Percentiles rank a stretch among this genome's conserved stretches.
These are phyloP conservation scores for Boletus pseudopeckii DNA, from an alignment of 768 basidiomycete genomes.

Conservation along the genomic window DNA sequence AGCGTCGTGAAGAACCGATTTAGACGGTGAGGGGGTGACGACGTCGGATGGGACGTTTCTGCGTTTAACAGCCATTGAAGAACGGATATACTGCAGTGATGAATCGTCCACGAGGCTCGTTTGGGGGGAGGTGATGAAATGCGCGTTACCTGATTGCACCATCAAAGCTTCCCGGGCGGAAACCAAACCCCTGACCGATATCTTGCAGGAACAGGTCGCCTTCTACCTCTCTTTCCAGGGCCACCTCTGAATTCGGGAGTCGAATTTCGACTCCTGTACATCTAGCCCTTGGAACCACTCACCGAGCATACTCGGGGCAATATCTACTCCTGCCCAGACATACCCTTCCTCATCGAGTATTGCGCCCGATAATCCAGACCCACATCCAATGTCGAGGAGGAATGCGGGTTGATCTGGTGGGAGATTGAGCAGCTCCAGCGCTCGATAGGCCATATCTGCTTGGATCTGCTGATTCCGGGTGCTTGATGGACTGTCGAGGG, in stretches of 20 bases:
- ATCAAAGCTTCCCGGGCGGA: conserved; percentile 95
- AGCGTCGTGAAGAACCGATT: conserved; percentile 91
- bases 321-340: conserved; percentile 90
- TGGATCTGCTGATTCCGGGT: conserved; percentile 96
- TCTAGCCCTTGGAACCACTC: conserved; percentile 23
- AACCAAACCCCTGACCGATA: conserved; percentile 97
- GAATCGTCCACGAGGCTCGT: neutral
- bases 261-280: neutral
- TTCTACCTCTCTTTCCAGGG: conserved; percentile 90
- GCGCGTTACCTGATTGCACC: conserved; percentile 84
- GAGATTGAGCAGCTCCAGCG: conserved; percentile 84
- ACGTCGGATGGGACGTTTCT: conserved; percentile 85
- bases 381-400: conserved; percentile 94
- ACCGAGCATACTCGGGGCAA: conserved; percentile 97
- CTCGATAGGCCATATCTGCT: conserved; percentile 95
- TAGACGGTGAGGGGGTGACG: conserved; percentile 82
- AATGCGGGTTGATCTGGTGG: conserved; percentile 78
- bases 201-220: conserved; percentile 97
- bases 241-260: conserved; percentile 66
- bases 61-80: conserved; percentile 98
- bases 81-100: conserved; percentile 81
- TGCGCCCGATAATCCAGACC: conserved; percentile 94
- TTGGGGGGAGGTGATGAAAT: neutral
- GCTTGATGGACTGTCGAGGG: conserved; percentile 41
- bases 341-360: conserved; percentile 94